These are phyloP conservation scores for Coemansia sp. DNA, from an alignment of 192 early-diverging fungal genomes.

Conservation along the genomic window DNA sequence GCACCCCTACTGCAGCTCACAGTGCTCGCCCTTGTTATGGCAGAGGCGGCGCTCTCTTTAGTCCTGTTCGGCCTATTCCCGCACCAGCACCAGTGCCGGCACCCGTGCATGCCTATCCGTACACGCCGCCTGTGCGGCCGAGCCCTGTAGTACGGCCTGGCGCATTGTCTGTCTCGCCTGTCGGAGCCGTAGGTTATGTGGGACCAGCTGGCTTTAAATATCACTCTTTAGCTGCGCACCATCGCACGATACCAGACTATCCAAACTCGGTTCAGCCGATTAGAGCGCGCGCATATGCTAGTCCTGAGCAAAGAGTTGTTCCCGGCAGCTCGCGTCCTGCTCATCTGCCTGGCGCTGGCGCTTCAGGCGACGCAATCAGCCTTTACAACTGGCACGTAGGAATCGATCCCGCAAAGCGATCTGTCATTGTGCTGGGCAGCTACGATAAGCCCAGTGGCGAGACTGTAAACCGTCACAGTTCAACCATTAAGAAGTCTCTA, in stretches of 20 bases:
- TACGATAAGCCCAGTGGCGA: slow-evolving; percentile 27
- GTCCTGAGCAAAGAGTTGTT: slow-evolving; percentile 15
- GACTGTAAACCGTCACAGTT: slow-evolving; percentile 30
- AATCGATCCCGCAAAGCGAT: slow-evolving; percentile 20
- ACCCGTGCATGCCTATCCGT: neutral
- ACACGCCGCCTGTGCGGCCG: slow-evolving; percentile 18
- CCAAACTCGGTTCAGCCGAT: slow-evolving; percentile 44
- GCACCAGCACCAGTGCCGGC: slow-evolving; percentile 3
- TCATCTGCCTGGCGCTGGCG: slow-evolving; percentile 19
- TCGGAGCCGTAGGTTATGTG: neutral
- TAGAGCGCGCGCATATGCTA: slow-evolving; percentile 15
- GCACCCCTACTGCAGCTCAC: slow-evolving; percentile 7
- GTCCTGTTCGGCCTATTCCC: slow-evolving; percentile 18
- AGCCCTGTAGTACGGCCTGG: slow-evolving; percentile 13
- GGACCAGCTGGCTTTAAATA: neutral
- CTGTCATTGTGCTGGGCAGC: slow-evolving; percentile 31
- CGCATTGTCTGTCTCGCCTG: slow-evolving; percentile 9
- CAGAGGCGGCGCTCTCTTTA: neutral
- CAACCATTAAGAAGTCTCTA: slow-evolving; percentile 22
- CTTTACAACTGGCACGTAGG: slow-evolving; percentile 28
- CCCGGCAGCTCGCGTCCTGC: slow-evolving; percentile 44
- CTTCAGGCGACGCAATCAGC: neutral
- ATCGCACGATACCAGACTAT: slow-evolving; percentile 30
- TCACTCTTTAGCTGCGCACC: neutral
- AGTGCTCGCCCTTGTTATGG: slow-evolving; percentile 18